Evolutionary conservation across 371 early-diverging fungal genomes (phyloP).

Genomic region (Apophysomyces ossiformis): DNA sequence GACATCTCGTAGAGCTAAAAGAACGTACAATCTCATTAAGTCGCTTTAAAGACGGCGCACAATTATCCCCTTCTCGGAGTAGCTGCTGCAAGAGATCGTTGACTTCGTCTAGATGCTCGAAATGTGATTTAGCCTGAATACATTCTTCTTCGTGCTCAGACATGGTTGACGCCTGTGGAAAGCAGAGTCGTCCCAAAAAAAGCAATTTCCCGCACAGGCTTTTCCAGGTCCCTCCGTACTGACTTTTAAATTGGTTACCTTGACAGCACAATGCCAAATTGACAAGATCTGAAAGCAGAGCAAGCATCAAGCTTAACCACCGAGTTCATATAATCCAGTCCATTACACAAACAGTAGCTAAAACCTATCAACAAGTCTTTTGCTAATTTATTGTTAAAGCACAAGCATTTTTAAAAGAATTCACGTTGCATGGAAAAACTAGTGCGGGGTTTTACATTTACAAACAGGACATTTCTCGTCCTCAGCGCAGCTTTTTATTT

Average conservation of each 20-base stretch:
- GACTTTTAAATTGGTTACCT: background rate
- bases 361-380: too few species aligned
- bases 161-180: background rate
- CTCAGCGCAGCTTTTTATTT: background rate
- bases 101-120: constrained; percentile 43
- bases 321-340: too few species aligned
- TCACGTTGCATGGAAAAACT: too few species aligned
- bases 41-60: constrained; percentile 21
- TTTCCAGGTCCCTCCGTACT: too few species aligned
- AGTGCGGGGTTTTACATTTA: background rate
- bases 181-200: background rate
- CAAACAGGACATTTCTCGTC: background rate
- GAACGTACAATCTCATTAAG: constrained; percentile 33
- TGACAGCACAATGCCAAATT: background rate
- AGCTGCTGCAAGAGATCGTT: constrained; percentile 5
- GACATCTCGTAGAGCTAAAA: too few species aligned
- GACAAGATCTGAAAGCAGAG: too few species aligned
- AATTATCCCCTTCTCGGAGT: constrained; percentile 9
- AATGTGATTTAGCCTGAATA: constrained; percentile 44
- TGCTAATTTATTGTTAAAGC: too few species aligned
- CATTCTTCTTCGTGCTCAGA: constrained; percentile 12
- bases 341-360: too few species aligned
- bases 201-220: background rate
- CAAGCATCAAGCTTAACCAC: too few species aligned
- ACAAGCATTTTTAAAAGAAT: too few species aligned